Evolutionary conservation across 2,329 filamentous ascomycete genomes (phyloP).

Genomic region (Aureobasidium musti): DNA sequence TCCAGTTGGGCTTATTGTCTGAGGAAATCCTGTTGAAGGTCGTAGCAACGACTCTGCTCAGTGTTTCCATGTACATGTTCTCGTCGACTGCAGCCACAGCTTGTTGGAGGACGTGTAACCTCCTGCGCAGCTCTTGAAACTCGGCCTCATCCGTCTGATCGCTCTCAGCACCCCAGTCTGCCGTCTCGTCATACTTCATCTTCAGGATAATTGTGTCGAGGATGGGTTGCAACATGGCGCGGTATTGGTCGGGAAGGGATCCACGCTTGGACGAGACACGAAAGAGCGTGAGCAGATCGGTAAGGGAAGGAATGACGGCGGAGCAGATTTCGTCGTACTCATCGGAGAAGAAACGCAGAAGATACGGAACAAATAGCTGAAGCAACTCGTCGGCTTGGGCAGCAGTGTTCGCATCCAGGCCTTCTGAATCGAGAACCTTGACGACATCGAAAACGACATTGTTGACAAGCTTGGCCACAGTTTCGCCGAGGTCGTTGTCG

Average conservation of each 20-base stretch:
- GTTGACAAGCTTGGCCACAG: constrained; percentile 93
- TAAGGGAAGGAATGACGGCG: constrained; percentile 89
- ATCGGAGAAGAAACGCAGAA: constrained; percentile 93
- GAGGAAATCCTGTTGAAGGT: constrained; percentile 80
- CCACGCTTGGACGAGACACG: constrained; percentile 71
- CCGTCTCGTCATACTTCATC: constrained; percentile 97
- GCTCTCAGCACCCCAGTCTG: constrained; percentile 88
- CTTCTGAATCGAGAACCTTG: constrained; percentile 74
- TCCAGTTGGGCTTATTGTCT: constrained; percentile 80
- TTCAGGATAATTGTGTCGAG: constrained; percentile 90
- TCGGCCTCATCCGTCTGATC: constrained; percentile 96
- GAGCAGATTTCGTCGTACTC: constrained; percentile 98
- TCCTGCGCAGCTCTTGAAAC: constrained; percentile 90
- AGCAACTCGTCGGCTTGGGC: constrained; percentile 78
- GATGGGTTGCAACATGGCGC: constrained; percentile 81
- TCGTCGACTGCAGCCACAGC: constrained; percentile 89
- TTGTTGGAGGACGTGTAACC: constrained; percentile 87
- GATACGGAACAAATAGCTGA: constrained; percentile 78
- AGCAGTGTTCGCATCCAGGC: constrained; percentile 63
- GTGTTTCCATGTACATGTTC: constrained; percentile 79
- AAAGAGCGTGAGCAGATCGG: constrained; percentile 86
- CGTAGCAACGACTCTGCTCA: constrained; percentile 83
- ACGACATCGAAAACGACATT: constrained; percentile 85
- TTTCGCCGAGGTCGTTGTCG: constrained; percentile 93
- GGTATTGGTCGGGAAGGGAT: constrained; percentile 71